A percentile compares a stretch with the other conserved stretches of the same genome.
Evolutionary conservation across 768 basidiomycete genomes (phyloP).

Genomic region (Hypholoma fasciculare): DNA sequence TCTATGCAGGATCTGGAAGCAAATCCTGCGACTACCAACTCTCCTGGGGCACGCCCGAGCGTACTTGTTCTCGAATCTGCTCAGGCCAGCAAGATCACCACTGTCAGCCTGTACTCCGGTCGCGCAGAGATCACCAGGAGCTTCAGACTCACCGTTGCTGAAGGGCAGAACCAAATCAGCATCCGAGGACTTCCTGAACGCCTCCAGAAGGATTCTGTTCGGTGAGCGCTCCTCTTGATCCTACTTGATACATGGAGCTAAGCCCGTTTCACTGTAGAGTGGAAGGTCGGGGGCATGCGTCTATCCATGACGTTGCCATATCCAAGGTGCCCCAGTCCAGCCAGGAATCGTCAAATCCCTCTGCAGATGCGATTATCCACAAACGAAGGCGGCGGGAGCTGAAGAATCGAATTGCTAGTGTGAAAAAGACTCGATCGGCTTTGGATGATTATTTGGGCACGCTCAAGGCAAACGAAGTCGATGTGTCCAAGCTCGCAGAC

Average conservation of each 20-base stretch:
- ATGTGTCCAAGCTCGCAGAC: conserved; percentile 17
- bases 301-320: not conserved
- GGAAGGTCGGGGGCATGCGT: conserved; percentile 31
- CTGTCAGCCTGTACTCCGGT: conserved; percentile 34
- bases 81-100: conserved; percentile 30
- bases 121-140: conserved; percentile 35
- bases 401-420: conserved; percentile 23
- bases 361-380: conserved; percentile 12
- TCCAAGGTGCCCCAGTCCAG: not conserved
- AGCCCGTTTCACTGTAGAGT: conserved; percentile 24
- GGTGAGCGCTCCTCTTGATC: conserved; percentile 16
- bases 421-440: conserved; percentile 18
- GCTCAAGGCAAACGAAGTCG: conserved; percentile 25
- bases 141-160: conserved; percentile 29
- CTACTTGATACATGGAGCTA: not conserved
- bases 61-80: not conserved
- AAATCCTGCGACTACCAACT: no score
- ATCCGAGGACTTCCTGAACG: conserved; percentile 31
- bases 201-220: conserved; percentile 28
- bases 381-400: conserved; percentile 14
- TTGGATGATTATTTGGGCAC: conserved; percentile 30
- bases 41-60: no score
- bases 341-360: not conserved
- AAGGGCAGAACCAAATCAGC: conserved; percentile 32
- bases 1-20: no score